phyloP scores from a whole-genome alignment of 495 filamentous ascomycete genomes.

The Podospora anserina region DNA sequence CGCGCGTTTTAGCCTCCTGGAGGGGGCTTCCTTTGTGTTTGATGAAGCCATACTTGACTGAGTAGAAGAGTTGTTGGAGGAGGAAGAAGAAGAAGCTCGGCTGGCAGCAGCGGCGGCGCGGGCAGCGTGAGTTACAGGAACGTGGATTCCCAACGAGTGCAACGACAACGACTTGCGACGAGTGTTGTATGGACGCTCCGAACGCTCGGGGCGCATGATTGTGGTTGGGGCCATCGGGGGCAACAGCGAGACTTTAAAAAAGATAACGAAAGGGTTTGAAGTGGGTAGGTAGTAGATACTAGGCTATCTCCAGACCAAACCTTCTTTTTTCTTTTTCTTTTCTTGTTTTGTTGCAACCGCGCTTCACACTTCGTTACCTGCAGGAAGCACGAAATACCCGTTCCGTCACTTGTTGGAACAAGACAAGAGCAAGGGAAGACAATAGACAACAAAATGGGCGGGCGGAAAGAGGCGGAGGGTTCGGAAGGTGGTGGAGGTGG shows the following conservation, averaged over 20 bases:
- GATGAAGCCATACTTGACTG: slow-evolving; percentile 50
- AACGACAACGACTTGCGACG: slow-evolving; percentile 94
- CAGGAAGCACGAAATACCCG: slow-evolving; percentile 16
- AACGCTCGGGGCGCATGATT: slow-evolving; percentile 47
- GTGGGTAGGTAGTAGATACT: neutral
- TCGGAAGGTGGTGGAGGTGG: slow-evolving; percentile 20
- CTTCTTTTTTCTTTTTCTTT: slow-evolving; percentile 12
- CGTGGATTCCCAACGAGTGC: slow-evolving; percentile 86
- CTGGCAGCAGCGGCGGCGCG: slow-evolving; percentile 45
- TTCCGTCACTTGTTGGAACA: neutral
- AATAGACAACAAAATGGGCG: slow-evolving; percentile 6
- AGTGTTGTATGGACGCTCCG: slow-evolving; percentile 80
- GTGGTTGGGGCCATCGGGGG: slow-evolving; percentile 5
- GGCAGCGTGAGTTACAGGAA: slow-evolving; percentile 68
- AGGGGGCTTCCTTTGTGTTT: slow-evolving; percentile 56
- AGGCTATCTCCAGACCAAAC: neutral
- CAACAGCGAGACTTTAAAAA: neutral
- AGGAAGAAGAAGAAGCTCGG: slow-evolving; percentile 26
- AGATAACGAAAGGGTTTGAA: slow-evolving; percentile 10
- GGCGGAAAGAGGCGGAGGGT: slow-evolving; percentile 21
- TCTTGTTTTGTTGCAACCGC: neutral
- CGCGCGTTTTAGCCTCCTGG: slow-evolving; percentile 85
- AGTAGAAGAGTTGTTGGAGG: slow-evolving; percentile 48
- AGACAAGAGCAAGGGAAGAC: slow-evolving; percentile 6
- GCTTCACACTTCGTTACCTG: slow-evolving; percentile 7